These are phyloP conservation scores for Litchi chinensis DNA, from an alignment of 345 rosid genomes.

Conservation along the genomic window DNA sequence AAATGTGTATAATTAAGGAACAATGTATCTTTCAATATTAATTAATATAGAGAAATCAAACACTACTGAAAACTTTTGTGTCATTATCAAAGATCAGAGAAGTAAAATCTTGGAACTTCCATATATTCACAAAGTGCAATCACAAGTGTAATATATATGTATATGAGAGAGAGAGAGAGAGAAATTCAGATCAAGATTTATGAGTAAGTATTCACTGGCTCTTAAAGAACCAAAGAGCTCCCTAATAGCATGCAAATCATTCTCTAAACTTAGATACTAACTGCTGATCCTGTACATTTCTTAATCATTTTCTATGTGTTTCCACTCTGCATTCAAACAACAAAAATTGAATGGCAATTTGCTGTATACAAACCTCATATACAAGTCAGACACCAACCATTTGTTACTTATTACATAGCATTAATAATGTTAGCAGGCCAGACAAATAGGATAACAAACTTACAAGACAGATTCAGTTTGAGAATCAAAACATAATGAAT, in stretches of 20 bases:
- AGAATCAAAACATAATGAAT: neutral
- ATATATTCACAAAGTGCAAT: neutral
- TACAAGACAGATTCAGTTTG: neutral
- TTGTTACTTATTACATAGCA: neutral
- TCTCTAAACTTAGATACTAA: conserved; percentile 7
- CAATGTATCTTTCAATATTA: neutral
- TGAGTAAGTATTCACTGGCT: neutral
- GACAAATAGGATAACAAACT: neutral
- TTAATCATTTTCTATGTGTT: neutral
- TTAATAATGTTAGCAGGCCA: neutral
- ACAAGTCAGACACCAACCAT: conserved; percentile 8
- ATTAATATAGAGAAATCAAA: neutral
- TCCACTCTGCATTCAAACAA: neutral
- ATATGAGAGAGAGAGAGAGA: neutral
- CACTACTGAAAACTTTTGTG: conserved; percentile 6
- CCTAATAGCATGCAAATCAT: neutral
- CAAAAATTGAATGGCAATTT: neutral
- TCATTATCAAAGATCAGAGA: neutral
- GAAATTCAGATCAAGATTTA: neutral
- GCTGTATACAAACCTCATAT: conserved; percentile 9
- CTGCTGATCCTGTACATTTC: neutral
- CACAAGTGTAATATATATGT: neutral
- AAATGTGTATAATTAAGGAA: conserved; percentile 9
- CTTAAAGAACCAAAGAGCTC: neutral
- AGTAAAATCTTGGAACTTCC: neutral